phyloP scores from a whole-genome alignment of 2,329 filamentous ascomycete genomes.

The Monilinia fructicola region DNA sequence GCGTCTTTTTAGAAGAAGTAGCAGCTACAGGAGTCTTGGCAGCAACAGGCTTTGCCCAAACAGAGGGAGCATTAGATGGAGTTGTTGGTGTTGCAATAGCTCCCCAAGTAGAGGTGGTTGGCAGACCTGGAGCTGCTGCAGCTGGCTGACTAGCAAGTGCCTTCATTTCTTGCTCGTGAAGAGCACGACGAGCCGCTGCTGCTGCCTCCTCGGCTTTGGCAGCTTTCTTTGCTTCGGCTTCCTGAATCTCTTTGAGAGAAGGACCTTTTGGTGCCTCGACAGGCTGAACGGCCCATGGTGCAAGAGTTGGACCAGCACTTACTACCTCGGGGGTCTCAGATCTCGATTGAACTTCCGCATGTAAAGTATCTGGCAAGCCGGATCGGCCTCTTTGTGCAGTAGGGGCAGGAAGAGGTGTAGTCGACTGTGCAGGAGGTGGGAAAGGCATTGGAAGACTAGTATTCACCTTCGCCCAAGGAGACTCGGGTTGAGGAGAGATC shows the following conservation, averaged over 20 bases:
- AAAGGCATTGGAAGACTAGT: conserved; percentile 74
- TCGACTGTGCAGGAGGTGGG: conserved; percentile 65
- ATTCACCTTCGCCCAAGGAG: conserved; percentile 60
- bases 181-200: conserved; percentile 71
- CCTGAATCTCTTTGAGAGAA: conserved; percentile 94
- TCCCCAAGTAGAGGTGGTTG: conserved; percentile 82
- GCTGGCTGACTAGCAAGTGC: conserved; percentile 56
- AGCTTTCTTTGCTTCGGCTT: conserved; percentile 88
- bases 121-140: conserved; percentile 72
- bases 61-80: conserved; percentile 37
- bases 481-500: conserved; percentile 45
- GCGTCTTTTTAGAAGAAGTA: conserved; percentile 71
- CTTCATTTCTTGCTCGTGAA: conserved; percentile 74
- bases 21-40: conserved; percentile 43
- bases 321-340: conserved; percentile 70
- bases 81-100: conserved; percentile 40
- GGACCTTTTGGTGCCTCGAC: conserved; percentile 76
- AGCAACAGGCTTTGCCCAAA: conserved; percentile 52
- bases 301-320: conserved; percentile 63
- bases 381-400: conserved; percentile 82
- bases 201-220: conserved; percentile 84
- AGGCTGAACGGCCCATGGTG: conserved; percentile 91
- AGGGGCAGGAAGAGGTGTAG: conserved; percentile 82
- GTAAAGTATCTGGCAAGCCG: conserved; percentile 73
- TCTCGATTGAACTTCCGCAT: conserved; percentile 66